Percentiles rank a stretch among this genome's conserved stretches.
These are phyloP conservation scores for Diaporthe nobilis DNA, from an alignment of 2,329 filamentous ascomycete genomes.

Conservation along the genomic window DNA sequence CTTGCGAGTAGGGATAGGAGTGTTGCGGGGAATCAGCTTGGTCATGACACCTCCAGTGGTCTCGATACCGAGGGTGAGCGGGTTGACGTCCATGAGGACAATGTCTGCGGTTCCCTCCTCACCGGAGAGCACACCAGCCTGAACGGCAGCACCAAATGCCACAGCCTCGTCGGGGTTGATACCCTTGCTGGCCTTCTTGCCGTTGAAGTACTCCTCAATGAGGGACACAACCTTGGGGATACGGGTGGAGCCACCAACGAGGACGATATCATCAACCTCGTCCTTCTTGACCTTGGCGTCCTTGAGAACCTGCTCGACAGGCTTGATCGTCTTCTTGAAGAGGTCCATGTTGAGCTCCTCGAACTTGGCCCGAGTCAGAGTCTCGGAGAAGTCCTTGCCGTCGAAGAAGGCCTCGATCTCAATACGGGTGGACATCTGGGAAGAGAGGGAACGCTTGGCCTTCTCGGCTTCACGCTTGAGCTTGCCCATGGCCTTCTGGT, in stretches of 20 bases:
- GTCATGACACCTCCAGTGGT: slow-evolving; percentile 98
- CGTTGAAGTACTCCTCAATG: slow-evolving; percentile 94
- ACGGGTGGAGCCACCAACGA: slow-evolving; percentile 98
- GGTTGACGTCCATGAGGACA: slow-evolving; percentile 98
- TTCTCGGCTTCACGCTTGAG: slow-evolving; percentile 99
- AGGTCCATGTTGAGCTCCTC: slow-evolving; percentile 99
- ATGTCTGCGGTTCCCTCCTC: slow-evolving; percentile 85
- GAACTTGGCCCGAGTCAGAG: slow-evolving; percentile 97
- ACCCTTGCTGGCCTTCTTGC: slow-evolving; percentile 99
- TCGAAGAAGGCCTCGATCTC: slow-evolving; percentile 98
- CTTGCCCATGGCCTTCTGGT: slow-evolving; percentile 98
- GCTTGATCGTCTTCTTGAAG: slow-evolving; percentile 99
- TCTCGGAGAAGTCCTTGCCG: slow-evolving; percentile 98
- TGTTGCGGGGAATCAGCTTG: slow-evolving; percentile 95
- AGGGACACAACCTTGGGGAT: slow-evolving; percentile 97
- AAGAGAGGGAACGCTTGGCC: slow-evolving; percentile 98
- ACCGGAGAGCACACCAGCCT: slow-evolving; percentile 94
- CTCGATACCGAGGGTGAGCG: slow-evolving; percentile 95
- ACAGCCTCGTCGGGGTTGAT: slow-evolving; percentile 99
- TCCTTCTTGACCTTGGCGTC: slow-evolving; percentile 97
- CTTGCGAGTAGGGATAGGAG: slow-evolving; percentile 95
- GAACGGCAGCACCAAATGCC: slow-evolving; percentile 96
- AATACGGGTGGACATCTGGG: slow-evolving; percentile 92
- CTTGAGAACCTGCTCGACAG: slow-evolving; percentile 98
- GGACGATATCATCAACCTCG: slow-evolving; percentile 95